These are phyloP conservation scores for Malassezia arunalokei DNA, from an alignment of 1,284 basidiomycete genomes.

Conservation along the genomic window DNA sequence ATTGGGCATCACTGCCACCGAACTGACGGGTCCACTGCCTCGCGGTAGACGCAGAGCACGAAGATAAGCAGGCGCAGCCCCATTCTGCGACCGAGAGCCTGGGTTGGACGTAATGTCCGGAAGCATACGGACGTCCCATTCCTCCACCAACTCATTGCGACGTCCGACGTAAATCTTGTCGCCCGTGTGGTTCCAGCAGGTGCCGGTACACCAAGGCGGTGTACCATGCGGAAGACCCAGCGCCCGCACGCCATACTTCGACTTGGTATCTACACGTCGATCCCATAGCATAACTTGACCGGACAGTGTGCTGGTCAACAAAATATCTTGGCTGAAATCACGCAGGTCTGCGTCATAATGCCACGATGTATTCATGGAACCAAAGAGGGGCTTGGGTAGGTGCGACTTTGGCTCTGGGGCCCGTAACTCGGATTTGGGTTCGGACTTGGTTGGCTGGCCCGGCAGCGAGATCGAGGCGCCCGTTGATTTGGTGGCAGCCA, in stretches of 20 bases:
- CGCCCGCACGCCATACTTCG: slow-evolving; percentile 60
- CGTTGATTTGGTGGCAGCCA: not conserved
- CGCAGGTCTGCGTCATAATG: slow-evolving; percentile 38
- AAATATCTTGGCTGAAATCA: slow-evolving; percentile 63
- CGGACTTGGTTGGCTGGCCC: no score
- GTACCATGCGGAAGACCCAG: slow-evolving; percentile 76
- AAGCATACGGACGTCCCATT: slow-evolving; percentile 65
- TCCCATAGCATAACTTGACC: slow-evolving; percentile 90
- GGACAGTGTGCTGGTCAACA: slow-evolving; percentile 81
- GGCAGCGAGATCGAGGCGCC: not conserved
- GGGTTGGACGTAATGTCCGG: not conserved
- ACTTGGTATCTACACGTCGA: slow-evolving; percentile 54
- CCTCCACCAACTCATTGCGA: slow-evolving; percentile 77
- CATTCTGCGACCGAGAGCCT: not conserved
- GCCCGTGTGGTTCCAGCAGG: slow-evolving; percentile 70
- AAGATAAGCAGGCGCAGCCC: slow-evolving; percentile 45
- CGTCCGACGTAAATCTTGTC: slow-evolving; percentile 79
- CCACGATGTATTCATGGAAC: slow-evolving; percentile 26
- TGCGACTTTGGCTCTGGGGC: not conserved
- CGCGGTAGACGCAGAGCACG: slow-evolving; percentile 71
- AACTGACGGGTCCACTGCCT: slow-evolving; percentile 81
- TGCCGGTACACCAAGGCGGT: slow-evolving; percentile 76
- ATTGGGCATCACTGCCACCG: slow-evolving; percentile 79
- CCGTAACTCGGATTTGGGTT: no score
- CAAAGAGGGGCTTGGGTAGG: slow-evolving; percentile 36